Conservation (phyloP, 2,329 filamentous ascomycete genomes). For the Neopestalotiopsis clavispora region DNA sequence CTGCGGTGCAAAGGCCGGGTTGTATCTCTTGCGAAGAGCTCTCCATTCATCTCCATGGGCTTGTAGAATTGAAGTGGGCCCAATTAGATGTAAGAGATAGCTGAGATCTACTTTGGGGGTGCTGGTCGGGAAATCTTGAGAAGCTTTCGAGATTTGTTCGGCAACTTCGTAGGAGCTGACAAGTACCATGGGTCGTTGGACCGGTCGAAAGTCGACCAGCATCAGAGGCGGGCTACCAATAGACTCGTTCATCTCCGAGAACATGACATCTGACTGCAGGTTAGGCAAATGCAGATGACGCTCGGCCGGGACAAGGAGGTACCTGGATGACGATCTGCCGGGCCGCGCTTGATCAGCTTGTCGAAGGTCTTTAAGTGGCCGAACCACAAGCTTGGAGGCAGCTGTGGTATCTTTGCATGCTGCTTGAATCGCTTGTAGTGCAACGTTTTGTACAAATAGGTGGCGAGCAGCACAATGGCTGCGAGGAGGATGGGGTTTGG, state of each 20-base stretch:
- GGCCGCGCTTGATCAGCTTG: background rate
- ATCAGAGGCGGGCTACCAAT: constrained; percentile 25
- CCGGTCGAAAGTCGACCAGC: constrained; percentile 26
- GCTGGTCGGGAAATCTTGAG: background rate
- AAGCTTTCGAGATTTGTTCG: constrained; percentile 22
- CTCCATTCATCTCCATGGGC: constrained; percentile 37
- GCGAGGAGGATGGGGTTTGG: background rate
- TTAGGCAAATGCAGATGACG: background rate
- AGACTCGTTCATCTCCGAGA: constrained; percentile 24
- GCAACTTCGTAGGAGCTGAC: constrained; percentile 24
- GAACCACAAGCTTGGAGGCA: background rate
- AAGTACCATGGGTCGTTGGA: constrained; percentile 25
- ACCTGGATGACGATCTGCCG: background rate
- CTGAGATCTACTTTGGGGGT: background rate
- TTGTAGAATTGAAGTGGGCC: constrained; percentile 22
- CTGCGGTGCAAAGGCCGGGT: constrained; percentile 43
- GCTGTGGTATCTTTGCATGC: background rate
- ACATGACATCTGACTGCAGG: background rate
- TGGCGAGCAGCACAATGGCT: background rate
- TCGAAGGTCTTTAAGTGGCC: background rate
- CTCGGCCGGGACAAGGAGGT: background rate
- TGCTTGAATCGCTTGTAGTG: background rate
- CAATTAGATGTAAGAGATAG: background rate
- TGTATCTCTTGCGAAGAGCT: constrained; percentile 39
- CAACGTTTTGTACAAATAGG: background rate